These are phyloP conservation scores for Leccinum subrobustum DNA, from an alignment of 1,284 basidiomycete species.

Conservation along the genomic window DNA sequence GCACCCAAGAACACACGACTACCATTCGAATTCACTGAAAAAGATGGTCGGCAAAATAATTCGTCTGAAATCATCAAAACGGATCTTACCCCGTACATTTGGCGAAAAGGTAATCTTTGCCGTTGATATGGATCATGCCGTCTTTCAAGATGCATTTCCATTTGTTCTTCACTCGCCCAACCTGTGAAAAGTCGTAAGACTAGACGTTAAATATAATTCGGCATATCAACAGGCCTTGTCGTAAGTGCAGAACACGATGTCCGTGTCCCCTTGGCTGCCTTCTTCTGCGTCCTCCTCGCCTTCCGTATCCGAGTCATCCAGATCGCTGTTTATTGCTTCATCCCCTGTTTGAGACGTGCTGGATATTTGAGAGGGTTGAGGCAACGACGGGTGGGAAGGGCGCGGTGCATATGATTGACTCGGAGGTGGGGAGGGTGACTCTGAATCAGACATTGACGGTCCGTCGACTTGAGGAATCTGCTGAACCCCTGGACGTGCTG, in stretches of 20 bases:
- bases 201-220: background rate
- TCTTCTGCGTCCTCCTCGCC: slow-evolving; percentile 70
- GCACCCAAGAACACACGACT: slow-evolving; percentile 7
- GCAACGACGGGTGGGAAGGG: slow-evolving; percentile 56
- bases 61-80: background rate
- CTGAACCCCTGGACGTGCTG: slow-evolving; percentile 26
- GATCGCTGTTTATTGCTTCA: slow-evolving; percentile 93
- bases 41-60: background rate
- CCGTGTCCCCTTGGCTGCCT: slow-evolving; percentile 69
- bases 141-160: slow-evolving; percentile 99
- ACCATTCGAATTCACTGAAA: slow-evolving; percentile 42
- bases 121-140: slow-evolving; percentile 96
- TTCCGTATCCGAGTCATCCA: slow-evolving; percentile 91
- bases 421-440: slow-evolving; percentile 61
- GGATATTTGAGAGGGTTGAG: slow-evolving; percentile 45
- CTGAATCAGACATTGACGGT: slow-evolving; percentile 52
- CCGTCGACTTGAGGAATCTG: slow-evolving; percentile 72
- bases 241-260: slow-evolving; percentile 98
- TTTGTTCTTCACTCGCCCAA: slow-evolving; percentile 98
- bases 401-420: slow-evolving; percentile 60
- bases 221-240: slow-evolving; percentile 74
- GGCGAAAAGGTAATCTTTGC: slow-evolving; percentile 95
- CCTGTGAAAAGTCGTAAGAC: slow-evolving; percentile 46
- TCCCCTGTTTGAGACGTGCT: slow-evolving; percentile 44
- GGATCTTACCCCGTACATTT: slow-evolving; percentile 63